Percentiles rank a stretch among this genome's conserved stretches.
These are phyloP conservation scores for Citrus medica DNA, from an alignment of 345 rosid species.

Conservation along the genomic window DNA sequence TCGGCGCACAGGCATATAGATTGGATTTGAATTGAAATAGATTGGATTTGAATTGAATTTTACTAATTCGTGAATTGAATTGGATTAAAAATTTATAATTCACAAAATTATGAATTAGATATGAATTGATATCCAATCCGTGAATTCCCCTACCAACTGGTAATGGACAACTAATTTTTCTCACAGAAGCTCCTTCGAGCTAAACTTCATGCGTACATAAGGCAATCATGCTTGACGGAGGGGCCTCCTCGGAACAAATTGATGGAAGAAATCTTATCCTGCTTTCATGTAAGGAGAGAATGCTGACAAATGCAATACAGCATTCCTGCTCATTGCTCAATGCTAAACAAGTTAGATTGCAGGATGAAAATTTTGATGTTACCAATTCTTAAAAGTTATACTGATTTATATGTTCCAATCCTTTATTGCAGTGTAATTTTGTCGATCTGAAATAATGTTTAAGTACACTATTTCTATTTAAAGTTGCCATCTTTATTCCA, in stretches of 20 bases:
- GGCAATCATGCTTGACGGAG: not conserved
- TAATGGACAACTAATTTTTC: not conserved
- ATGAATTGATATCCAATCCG: no score
- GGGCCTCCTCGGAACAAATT: not conserved
- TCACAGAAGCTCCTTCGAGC: not conserved
- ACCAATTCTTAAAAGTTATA: not conserved
- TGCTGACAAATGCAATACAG: not conserved
- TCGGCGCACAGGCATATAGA: rapidly evolving
- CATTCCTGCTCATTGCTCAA: not conserved
- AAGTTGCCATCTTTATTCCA: not conserved
- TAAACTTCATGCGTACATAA: no score
- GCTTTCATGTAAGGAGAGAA: not conserved
- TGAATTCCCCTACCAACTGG: not conserved
- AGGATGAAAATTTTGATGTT: not conserved
- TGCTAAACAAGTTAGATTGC: not conserved
- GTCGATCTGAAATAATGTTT: not conserved
- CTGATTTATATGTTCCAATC: not conserved
- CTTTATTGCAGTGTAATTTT: not conserved
- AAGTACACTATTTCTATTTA: not conserved
- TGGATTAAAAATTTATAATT: no score
- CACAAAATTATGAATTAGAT: no score
- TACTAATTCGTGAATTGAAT: rapidly evolving
- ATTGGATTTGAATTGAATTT: no score
- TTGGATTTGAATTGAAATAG: no score
- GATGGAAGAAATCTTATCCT: not conserved